These are phyloP conservation scores for Sarcomyxa edulis DNA, from an alignment of 768 basidiomycete species.

Conservation along the genomic window DNA sequence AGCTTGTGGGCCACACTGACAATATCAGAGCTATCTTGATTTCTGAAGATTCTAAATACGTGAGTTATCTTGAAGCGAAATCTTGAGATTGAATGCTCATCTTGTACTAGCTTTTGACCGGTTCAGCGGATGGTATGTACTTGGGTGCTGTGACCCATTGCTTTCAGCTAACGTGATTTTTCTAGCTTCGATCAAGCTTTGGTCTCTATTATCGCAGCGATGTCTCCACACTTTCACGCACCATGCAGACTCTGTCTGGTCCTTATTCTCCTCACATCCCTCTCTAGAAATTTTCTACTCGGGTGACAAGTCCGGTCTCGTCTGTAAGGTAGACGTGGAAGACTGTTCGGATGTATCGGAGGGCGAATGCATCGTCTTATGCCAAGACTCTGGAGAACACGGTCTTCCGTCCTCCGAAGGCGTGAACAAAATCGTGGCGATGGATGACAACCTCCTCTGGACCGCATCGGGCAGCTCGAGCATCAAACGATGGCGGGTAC, in stretches of 20 bases:
- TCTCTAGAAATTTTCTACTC: slow-evolving; percentile 88
- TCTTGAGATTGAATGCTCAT: slow-evolving; percentile 8
- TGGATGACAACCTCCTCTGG: slow-evolving; percentile 87
- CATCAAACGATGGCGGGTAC: slow-evolving; percentile 78
- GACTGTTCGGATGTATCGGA: slow-evolving; percentile 76
- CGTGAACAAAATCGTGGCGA: slow-evolving; percentile 76
- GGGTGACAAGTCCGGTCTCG: slow-evolving; percentile 85
- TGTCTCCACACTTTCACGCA: slow-evolving; percentile 96
- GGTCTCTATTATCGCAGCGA: slow-evolving; percentile 85
- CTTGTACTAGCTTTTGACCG: slow-evolving; percentile 61
- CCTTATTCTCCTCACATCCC: slow-evolving; percentile 83
- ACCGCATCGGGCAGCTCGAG: slow-evolving; percentile 82
- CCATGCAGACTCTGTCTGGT: slow-evolving; percentile 94
- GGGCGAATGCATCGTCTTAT: slow-evolving; percentile 84
- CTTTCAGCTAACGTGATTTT: slow-evolving; percentile 4
- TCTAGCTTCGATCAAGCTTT: slow-evolving; percentile 83
- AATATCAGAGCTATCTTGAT: slow-evolving; percentile 89
- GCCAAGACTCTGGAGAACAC: slow-evolving; percentile 51
- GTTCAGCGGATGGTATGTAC: slow-evolving; percentile 65
- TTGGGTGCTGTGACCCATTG: slow-evolving; percentile 18
- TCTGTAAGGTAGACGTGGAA: slow-evolving; percentile 90
- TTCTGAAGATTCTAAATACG: slow-evolving; percentile 87
- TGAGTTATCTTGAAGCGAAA: slow-evolving; percentile 32
- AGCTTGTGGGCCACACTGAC: slow-evolving; percentile 95
- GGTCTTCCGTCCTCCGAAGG: slow-evolving; percentile 36